Evolutionary conservation across 352 stramenopile species (phyloP).

Genomic region (Phytophthora aleatoria): DNA sequence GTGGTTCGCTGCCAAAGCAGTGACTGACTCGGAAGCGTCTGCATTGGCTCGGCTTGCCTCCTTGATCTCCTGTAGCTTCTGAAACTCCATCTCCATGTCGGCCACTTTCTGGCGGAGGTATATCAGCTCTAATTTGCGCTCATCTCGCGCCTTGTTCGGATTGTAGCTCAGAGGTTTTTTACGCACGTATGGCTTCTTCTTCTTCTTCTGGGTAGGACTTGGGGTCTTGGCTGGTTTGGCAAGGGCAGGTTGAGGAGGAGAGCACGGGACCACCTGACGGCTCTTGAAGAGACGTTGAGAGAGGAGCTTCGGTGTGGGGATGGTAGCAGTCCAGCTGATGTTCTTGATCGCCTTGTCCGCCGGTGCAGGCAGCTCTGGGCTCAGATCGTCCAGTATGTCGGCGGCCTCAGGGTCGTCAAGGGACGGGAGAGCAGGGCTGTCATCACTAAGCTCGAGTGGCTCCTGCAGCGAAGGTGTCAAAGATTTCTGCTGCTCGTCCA

Average conservation of each 20-base stretch:
- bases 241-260: slow-evolving; percentile 6
- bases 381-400: slow-evolving; percentile 33
- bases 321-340: slow-evolving; percentile 5
- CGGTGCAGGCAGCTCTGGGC: slow-evolving; percentile 14
- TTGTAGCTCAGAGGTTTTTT: slow-evolving; percentile 43
- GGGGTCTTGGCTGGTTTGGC: background rate
- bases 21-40: background rate
- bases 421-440: slow-evolving; percentile 12
- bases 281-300: slow-evolving; percentile 20
- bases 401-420: slow-evolving; percentile 25
- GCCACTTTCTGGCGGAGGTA: slow-evolving; percentile 48
- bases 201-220: slow-evolving; percentile 17
- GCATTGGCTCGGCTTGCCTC: background rate
- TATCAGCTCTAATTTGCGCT: slow-evolving; percentile 43
- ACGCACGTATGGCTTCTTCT: slow-evolving; percentile 17
- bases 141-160: slow-evolving; percentile 50
- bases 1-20: slow-evolving; percentile 1
- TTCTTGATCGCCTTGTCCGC: slow-evolving; percentile 17
- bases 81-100: slow-evolving; percentile 47
- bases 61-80: slow-evolving; percentile 31
- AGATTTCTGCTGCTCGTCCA: slow-evolving; percentile 28
- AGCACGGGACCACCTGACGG: slow-evolving; percentile 22
- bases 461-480: background rate
- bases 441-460: slow-evolving; percentile 1
- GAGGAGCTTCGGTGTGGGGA: slow-evolving; percentile 8